These are phyloP conservation scores for Nothophaeocryptopus gaeumannii DNA, from an alignment of 2,329 filamentous ascomycete genomes.

Conservation along the genomic window DNA sequence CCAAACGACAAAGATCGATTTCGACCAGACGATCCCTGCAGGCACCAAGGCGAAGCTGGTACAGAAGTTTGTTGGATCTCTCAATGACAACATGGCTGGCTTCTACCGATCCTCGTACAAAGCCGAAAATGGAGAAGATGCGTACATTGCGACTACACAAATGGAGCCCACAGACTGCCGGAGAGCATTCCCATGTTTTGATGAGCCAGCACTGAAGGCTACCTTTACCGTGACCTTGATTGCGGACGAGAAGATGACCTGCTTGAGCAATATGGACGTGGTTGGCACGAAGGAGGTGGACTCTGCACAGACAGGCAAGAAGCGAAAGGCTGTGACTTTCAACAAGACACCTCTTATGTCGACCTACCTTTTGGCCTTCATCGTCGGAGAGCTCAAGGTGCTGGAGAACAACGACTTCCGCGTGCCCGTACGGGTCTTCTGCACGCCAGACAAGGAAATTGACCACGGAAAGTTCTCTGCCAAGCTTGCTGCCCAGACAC, in stretches of 20 bases:
- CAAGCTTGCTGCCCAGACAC: slow-evolving; percentile 80
- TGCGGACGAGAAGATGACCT: slow-evolving; percentile 85
- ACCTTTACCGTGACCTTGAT: slow-evolving; percentile 88
- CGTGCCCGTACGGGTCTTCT: slow-evolving; percentile 89
- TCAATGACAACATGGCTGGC: slow-evolving; percentile 95
- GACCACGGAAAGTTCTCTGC: slow-evolving; percentile 89
- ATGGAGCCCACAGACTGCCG: slow-evolving; percentile 96
- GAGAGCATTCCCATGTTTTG: slow-evolving; percentile 92
- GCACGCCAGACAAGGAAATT: slow-evolving; percentile 83
- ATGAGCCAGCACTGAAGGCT: slow-evolving; percentile 91
- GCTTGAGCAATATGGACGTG: slow-evolving; percentile 95
- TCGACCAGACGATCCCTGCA: slow-evolving; percentile 68
- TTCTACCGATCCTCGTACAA: slow-evolving; percentile 97
- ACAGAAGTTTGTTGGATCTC: slow-evolving; percentile 71
- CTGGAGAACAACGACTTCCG: slow-evolving; percentile 91
- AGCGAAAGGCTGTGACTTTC: slow-evolving; percentile 86
- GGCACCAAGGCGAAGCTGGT: slow-evolving; percentile 75
- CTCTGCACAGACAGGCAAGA: slow-evolving; percentile 46
- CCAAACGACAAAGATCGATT: slow-evolving; percentile 78
- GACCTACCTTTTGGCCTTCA: slow-evolving; percentile 90
- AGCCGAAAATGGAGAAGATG: slow-evolving; percentile 71
- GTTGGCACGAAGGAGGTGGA: slow-evolving; percentile 71
- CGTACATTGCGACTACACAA: slow-evolving; percentile 85
- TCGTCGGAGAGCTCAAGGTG: slow-evolving; percentile 89
- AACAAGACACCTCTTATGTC: slow-evolving; percentile 93